Evolutionary conservation across 768 basidiomycete genomes (phyloP).

Genomic region (Hericium rajendrae): DNA sequence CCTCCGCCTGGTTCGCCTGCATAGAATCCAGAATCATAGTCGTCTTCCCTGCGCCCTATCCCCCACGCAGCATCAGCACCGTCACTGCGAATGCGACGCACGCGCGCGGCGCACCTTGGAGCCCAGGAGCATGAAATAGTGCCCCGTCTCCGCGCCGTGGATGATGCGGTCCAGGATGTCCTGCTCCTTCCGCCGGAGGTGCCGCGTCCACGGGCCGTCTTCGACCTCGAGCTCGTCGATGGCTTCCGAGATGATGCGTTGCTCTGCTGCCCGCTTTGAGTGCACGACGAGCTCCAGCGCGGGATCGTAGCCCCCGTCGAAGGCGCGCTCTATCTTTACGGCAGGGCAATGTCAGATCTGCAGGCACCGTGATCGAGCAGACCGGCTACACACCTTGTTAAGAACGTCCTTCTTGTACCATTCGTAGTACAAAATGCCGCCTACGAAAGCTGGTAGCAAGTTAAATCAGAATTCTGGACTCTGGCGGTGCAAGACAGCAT

Average conservation of each 20-base stretch:
- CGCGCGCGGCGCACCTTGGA: constrained; percentile 44
- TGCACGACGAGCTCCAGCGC: constrained; percentile 62
- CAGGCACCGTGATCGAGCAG: constrained; percentile 3
- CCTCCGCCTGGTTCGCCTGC: constrained; percentile 59
- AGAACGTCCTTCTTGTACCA: constrained; percentile 82
- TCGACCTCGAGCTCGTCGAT: constrained; percentile 26
- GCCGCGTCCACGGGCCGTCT: constrained; percentile 42
- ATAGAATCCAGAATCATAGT: constrained; percentile 82
- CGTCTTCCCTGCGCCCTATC: constrained; percentile 70
- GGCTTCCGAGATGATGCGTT: constrained; percentile 19
- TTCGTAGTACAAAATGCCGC: constrained; percentile 59
- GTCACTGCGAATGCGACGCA: constrained; percentile 4
- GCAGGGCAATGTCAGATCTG: background rate
- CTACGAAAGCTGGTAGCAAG: constrained; percentile 43
- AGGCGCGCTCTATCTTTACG: constrained; percentile 64
- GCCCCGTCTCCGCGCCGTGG: constrained; percentile 57
- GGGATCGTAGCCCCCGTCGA: constrained; percentile 74
- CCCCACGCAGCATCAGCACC: constrained; percentile 3
- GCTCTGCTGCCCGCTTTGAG: constrained; percentile 20
- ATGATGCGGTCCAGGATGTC: constrained; percentile 70
- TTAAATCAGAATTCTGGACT: no score
- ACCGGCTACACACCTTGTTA: constrained; percentile 43
- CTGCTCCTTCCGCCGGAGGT: constrained; percentile 68
- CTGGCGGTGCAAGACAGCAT: background rate
- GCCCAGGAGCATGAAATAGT: constrained; percentile 71